Evolutionary conservation across 2,329 filamentous ascomycete species (phyloP).

Genomic region (Cytospora leucostoma): DNA sequence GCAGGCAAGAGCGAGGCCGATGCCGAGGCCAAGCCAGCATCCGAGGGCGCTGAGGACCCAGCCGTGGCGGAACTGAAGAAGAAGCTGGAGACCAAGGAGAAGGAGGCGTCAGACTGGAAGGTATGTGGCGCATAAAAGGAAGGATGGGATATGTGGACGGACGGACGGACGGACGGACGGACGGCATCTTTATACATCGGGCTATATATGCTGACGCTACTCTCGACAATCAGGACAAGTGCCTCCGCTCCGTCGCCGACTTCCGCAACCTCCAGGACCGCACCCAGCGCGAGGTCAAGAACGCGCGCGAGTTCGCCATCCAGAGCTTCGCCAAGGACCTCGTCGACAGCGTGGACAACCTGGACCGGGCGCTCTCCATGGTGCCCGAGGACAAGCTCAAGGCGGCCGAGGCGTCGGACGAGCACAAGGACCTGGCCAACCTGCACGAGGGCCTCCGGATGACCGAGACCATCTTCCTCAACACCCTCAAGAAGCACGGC

Average conservation of each 20-base stretch:
- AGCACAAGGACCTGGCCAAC: slow-evolving; percentile 71
- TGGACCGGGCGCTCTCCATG: slow-evolving; percentile 84
- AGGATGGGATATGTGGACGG: too few relatives aligned
- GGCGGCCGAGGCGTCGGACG: slow-evolving; percentile 49
- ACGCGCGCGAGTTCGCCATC: slow-evolving; percentile 88
- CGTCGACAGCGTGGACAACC: slow-evolving; percentile 93
- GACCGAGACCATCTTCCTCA: slow-evolving; percentile 87
- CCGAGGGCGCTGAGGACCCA: slow-evolving; percentile 30
- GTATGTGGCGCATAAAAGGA: slow-evolving; percentile 49
- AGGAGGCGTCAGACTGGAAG: slow-evolving; percentile 74
- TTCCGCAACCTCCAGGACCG: slow-evolving; percentile 98
- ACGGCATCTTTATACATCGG: not conserved
- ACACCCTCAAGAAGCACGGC: slow-evolving; percentile 90
- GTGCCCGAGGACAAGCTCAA: slow-evolving; percentile 75
- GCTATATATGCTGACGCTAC: slow-evolving; percentile 17
- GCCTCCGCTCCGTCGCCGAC: slow-evolving; percentile 89
- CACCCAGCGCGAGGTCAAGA: slow-evolving; percentile 84
- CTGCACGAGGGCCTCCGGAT: slow-evolving; percentile 91
- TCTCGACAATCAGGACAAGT: slow-evolving; percentile 74
- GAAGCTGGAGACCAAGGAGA: slow-evolving; percentile 53
- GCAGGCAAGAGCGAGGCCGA: slow-evolving; percentile 33
- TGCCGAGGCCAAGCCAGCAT: slow-evolving; percentile 33
- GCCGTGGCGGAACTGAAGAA: slow-evolving; percentile 50
- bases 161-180: not conserved
- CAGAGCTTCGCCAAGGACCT: slow-evolving; percentile 95